Conservation (phyloP, 345 rosid genomes). For the Balakata baccata region DNA sequence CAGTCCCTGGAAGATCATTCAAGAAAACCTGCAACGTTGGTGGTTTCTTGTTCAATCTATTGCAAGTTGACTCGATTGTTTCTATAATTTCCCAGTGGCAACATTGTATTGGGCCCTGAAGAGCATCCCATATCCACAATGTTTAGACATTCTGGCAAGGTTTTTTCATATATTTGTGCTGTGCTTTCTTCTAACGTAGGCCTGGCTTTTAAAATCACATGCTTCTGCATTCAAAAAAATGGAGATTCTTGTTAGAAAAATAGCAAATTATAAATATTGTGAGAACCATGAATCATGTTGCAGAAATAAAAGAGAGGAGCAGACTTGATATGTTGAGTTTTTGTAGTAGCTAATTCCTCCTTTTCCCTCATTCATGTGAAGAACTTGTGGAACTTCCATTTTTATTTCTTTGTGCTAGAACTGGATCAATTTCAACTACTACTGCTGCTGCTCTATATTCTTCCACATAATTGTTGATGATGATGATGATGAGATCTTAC, state of each 20-base stretch:
- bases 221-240: slow-evolving; percentile 1
- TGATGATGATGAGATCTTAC: no score
- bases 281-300: not conserved
- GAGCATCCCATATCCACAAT: slow-evolving; percentile 47
- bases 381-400: not conserved
- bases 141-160: not conserved
- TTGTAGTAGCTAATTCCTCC: not conserved
- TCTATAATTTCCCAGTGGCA: slow-evolving; percentile 21
- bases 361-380: not conserved
- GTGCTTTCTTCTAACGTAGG: not conserved
- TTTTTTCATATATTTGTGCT: not conserved
- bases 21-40: slow-evolving; percentile 40
- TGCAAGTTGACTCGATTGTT: slow-evolving; percentile 9
- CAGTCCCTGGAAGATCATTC: slow-evolving; percentile 51
- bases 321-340: not conserved
- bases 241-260: not conserved
- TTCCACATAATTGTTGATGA: no score
- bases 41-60: slow-evolving; percentile 5
- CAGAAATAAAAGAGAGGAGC: no score
- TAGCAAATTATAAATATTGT: not conserved
- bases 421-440: not conserved
- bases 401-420: not conserved
- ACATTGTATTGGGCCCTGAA: slow-evolving; percentile 46
- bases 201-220: not conserved
- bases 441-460: not conserved